Base-by-base conservation (phyloP, 2,329 filamentous ascomycete genomes). In the Emmonsia crescens region DNA sequence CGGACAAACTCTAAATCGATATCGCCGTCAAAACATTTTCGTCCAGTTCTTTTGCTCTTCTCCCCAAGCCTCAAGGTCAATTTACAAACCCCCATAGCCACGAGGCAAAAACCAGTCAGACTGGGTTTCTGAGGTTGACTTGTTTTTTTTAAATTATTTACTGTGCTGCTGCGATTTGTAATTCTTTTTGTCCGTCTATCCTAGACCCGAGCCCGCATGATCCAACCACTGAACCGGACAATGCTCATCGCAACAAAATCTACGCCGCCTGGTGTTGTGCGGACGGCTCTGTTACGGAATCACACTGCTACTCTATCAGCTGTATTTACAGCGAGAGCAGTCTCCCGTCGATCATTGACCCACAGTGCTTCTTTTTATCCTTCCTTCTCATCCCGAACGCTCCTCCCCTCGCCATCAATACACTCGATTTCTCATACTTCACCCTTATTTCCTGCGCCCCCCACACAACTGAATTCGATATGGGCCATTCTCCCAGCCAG, bases 241-340 rank as follows among this genome's bases (percentile, higher is more conserved):
- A 77, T 77, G 75, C 73, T 77, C 67, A 70, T 70, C 60, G 67
- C 74, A 66, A 68, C 67, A 33, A 75, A 68, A 66, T 69, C 74
- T 54, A 59, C 62, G 55, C 63, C 65, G 70, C 69, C 73, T 59
- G 70, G 70, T 63, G 71, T 72, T 67, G 71, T 71, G 64, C 73
- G 74, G 67, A 71, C 71, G 68, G 73, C 70, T 65, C 70, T 73
- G 60, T 63, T 74, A 64, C 71, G 72, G 68, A 72, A 73, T 59
- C 68, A 74, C 60, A 62, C 66, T 59, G 68, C 71, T 62, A 65
- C 68, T 58, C 62, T 73, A 62, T 75, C 70, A 65, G 67, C 69
- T 62, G 63, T 68, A 56, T 67, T 69, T 66, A 63, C 69, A 57
- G 68, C 66, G 60, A 64, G 67, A 57, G 66, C 64, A 62, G 66